Evolutionary conservation across 805 yeast genomes (phyloP), one percentile per base, ranked within the genome.

Genomic region (Pichia heedii): DNA sequence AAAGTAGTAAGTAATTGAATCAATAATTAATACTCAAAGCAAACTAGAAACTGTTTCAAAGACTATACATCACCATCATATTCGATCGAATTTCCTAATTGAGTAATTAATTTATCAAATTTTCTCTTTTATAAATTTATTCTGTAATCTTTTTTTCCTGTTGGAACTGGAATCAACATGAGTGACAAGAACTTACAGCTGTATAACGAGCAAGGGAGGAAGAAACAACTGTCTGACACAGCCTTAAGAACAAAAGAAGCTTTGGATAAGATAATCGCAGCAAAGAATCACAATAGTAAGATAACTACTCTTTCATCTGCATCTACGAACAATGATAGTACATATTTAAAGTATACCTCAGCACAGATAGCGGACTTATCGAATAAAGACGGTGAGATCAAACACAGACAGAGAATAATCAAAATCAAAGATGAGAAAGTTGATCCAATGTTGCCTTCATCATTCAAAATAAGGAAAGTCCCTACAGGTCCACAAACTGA

Each of bases 371-470:
- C 65, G 10, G 62, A 58, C 16, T 27, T 37, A 10, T 29, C n/a
- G 9, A 20, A 22, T 8, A n/a, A 50, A 55, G 5, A 42, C 53
- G 22, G 13, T 8, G 15, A 9, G 13, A 15, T 5, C 3, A 18
- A 5, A 5, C 57, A 55, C 36, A 67, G 67, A 46, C 54, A 54
- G 35, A 62, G 85, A 44, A 64, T 71, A 4, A 72, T 88, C 22
- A 79, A 79, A 53, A 77, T 89, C 36, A 77, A 79, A 13, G 85
- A 81, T 43, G 73, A 69, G 37, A 73, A 78, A 47, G 71, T 73
- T 38, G 97, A 90, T 63, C 97, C 97, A 0, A 72, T 89, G 73
- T 77, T 85, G 30, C 96, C 96, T 0, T 79, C 89, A 0, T 77
- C 78, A 44, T 79, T 81, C 63, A 81, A 79, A 37, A 70, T 82